These are phyloP conservation scores for Zanthoxylum bungeanum DNA, from an alignment of 345 rosid genomes.

Conservation along the genomic window DNA sequence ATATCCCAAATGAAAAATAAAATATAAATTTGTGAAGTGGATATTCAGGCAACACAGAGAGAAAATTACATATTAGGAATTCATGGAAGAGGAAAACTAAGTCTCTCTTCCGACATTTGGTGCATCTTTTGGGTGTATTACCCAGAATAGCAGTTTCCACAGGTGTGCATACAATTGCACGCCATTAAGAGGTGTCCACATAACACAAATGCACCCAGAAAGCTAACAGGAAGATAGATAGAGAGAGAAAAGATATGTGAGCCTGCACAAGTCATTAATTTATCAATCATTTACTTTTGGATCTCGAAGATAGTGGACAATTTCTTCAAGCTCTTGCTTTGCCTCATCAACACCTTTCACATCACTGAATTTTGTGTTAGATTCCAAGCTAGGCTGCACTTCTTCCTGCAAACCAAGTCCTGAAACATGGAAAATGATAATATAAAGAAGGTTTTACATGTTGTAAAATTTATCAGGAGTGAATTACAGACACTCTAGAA, in stretches of 20 bases:
- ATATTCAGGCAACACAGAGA: background rate
- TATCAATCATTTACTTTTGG: conserved; percentile 60
- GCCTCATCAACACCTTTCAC: conserved; percentile 99
- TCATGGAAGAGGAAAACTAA: background rate
- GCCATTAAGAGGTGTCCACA: background rate
- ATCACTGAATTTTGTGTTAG: conserved; percentile 83
- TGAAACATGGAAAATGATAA: conserved; percentile 20
- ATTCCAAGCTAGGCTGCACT: conserved; percentile 92
- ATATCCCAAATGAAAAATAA: background rate
- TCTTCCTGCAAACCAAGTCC: conserved; percentile 95
- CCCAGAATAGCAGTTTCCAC: background rate
- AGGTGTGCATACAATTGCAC: background rate
- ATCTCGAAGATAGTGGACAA: conserved; percentile 94
- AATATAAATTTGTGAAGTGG: background rate
- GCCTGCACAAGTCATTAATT: background rate
- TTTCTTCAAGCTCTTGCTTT: conserved; percentile 91
- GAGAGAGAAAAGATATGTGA: background rate
- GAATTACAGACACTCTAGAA: conserved; percentile 3
- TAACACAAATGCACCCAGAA: background rate
- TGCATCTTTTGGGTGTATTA: background rate
- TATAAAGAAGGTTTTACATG: background rate
- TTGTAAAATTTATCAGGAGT: conserved; percentile 5
- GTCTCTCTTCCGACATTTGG: background rate
- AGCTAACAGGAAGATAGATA: background rate
- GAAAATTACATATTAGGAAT: background rate